Conservation (phyloP, 2,329 filamentous ascomycete species). For the Aaosphaeria arxii region DNA sequence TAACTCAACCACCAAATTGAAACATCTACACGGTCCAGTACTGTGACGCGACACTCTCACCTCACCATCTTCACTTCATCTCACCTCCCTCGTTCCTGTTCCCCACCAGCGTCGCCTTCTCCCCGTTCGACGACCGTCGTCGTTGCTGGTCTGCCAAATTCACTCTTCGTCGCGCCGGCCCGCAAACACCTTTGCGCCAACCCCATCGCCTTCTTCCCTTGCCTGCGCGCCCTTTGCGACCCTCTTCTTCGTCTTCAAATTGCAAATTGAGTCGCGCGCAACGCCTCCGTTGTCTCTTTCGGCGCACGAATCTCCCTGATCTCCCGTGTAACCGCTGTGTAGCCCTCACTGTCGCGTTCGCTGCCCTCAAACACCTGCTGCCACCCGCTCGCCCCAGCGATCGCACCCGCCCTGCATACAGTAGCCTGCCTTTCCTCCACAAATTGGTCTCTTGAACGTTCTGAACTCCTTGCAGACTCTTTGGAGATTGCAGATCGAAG, state of each 20-base stretch:
- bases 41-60: neutral
- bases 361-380: constrained; percentile 30
- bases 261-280: constrained; percentile 15
- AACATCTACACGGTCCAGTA: no score
- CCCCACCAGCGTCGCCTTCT: neutral
- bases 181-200: constrained; percentile 3
- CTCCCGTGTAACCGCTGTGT: constrained; percentile 31
- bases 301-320: constrained; percentile 17
- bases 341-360: constrained; percentile 33
- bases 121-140: neutral
- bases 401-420: constrained; percentile 21
- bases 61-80: neutral
- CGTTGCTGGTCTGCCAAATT: neutral
- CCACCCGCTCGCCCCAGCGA: constrained; percentile 17
- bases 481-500: no score
- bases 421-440: no score
- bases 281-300: constrained; percentile 14
- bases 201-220: constrained; percentile 16
- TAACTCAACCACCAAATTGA: neutral
- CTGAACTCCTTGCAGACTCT: constrained; percentile 22
- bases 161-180: neutral
- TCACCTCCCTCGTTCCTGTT: neutral
- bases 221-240: constrained; percentile 14
- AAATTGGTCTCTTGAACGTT: neutral
- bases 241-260: constrained; percentile 4